Percentiles rank a stretch among this genome's conserved stretches.
Conservation (phyloP, 805 yeast genomes). For the Monosporozyma yasuniensis region DNA sequence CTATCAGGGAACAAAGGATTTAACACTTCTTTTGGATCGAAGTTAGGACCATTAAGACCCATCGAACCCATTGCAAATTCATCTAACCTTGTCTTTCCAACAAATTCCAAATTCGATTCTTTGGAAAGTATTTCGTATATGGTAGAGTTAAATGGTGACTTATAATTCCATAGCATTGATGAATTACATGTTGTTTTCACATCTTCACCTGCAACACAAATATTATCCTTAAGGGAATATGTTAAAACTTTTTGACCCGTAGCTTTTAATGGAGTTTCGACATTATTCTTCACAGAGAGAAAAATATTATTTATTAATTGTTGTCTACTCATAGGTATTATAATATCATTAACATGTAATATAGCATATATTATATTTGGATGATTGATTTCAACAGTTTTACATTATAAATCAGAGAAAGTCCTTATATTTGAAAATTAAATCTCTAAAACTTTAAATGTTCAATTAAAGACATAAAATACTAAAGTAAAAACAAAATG, state of each 20-base stretch:
- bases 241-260: neutral
- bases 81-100: slow-evolving; percentile 88
- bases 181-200: slow-evolving; percentile 79
- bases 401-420: neutral
- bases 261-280: neutral
- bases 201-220: slow-evolving; percentile 43
- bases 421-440: neutral
- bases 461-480: neutral
- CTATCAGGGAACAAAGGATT: slow-evolving; percentile 1
- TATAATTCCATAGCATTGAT: slow-evolving; percentile 45
- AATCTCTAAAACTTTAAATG: neutral
- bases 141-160: slow-evolving; percentile 77
- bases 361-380: no score
- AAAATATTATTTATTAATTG: slow-evolving; percentile 19
- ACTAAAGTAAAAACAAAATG: neutral
- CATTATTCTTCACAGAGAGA: slow-evolving; percentile 65
- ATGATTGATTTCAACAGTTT: neutral
- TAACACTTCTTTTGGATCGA: slow-evolving; percentile 41
- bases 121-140: slow-evolving; percentile 45
- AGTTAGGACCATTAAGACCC: slow-evolving; percentile 50
- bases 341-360: neutral
- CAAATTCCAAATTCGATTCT: slow-evolving; percentile 40
- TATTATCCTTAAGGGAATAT: slow-evolving; percentile 64
- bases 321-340: neutral
- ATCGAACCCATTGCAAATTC: slow-evolving; percentile 97